Percentiles rank a stretch among this genome's conserved stretches.
phyloP scores from a whole-genome alignment of 805 yeast genomes.

The Myxozyma geophila region DNA sequence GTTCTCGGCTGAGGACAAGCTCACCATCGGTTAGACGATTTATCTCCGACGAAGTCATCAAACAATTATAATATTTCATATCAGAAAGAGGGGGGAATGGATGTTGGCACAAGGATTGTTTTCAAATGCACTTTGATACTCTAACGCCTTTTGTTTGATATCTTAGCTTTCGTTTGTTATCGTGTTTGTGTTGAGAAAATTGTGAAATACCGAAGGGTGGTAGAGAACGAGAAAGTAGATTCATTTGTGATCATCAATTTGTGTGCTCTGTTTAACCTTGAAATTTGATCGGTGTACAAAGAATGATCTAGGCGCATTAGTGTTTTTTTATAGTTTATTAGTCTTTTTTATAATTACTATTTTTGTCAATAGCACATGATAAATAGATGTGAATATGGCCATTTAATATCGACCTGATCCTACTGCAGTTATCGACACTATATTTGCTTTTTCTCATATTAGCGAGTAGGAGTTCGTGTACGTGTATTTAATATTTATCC shows the following conservation, averaged over 20 bases:
- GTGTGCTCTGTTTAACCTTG: conserved; percentile 2
- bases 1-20: conserved; percentile 76
- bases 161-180: not conserved
- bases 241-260: conserved; percentile 10
- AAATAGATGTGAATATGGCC: conserved; percentile 8
- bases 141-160: not conserved
- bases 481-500: too few species aligned
- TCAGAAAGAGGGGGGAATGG: too few species aligned
- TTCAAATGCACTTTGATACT: too few species aligned
- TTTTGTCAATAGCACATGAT: conserved; percentile 10
- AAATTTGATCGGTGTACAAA: conserved; percentile 12
- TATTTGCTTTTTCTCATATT: too few species aligned
- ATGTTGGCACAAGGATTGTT: too few species aligned
- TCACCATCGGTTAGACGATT: conserved; percentile 76
- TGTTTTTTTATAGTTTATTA: conserved; percentile 3
- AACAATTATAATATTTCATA: too few species aligned
- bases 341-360: not conserved
- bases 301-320: conserved; percentile 19
- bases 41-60: not conserved
- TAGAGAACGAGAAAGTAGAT: conserved; percentile 3
- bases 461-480: too few species aligned
- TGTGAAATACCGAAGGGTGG: not conserved
- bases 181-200: not conserved
- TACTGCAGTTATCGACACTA: not conserved
- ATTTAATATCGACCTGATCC: not conserved